A percentile compares a stretch with the other conserved stretches of the same genome.
Evolutionary conservation across 176 grass and related monocot species (phyloP).

Genomic region (Miscanthus lutarioriparius): DNA sequence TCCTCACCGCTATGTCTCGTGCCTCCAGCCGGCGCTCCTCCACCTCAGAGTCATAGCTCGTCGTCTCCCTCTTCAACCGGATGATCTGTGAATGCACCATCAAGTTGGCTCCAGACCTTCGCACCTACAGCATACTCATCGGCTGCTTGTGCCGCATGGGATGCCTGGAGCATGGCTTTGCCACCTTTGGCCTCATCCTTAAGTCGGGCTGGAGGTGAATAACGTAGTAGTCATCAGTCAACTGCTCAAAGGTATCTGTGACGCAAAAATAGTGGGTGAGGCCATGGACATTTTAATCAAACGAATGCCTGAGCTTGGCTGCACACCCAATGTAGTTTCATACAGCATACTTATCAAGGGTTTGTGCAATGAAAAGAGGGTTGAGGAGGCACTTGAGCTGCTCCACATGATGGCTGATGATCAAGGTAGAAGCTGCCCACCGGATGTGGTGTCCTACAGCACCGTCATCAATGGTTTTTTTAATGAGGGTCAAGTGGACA

Average conservation of each 20-base stretch:
- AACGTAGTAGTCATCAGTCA: background rate
- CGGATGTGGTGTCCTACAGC: background rate
- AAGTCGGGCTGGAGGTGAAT: background rate
- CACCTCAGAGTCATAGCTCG: background rate
- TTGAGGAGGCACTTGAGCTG: background rate
- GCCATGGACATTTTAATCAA: background rate
- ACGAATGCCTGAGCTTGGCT: background rate
- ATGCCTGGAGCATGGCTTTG: background rate
- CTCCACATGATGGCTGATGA: background rate
- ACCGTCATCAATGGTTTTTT: background rate
- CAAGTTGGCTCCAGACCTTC: background rate
- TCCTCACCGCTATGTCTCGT: background rate
- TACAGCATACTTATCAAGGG: background rate
- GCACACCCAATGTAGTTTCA: background rate
- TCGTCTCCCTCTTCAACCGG: background rate
- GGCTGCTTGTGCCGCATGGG: background rate
- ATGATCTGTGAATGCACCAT: background rate
- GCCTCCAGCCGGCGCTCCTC: no score
- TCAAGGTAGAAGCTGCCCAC: background rate
- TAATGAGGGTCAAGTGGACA: background rate
- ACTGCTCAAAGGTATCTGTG: background rate
- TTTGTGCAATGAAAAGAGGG: background rate
- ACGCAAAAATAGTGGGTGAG: background rate
- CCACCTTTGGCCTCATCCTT: background rate
- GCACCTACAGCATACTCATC: background rate